Base-by-base conservation (phyloP, 2,329 filamentous ascomycete species). In the Cordyceps pruinosa region DNA sequence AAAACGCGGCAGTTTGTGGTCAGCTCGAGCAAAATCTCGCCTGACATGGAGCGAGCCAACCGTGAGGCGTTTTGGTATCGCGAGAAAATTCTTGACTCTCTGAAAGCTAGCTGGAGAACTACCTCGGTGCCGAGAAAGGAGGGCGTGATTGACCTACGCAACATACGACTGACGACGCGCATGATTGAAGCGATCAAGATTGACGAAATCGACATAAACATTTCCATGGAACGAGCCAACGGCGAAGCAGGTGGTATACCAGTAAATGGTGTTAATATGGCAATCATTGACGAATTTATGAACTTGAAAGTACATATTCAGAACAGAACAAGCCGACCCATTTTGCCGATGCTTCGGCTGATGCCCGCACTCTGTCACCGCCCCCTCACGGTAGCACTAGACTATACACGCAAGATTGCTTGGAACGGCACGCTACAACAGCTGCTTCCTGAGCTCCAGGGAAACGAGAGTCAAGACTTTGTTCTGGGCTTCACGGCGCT, bases 1-100 rank as follows among this genome's bases (percentile, higher is more conserved):
- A 85, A 87, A n/a, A 87, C 90, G 66, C 83, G 91, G n/a, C 92
- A 97, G 67, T 97, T 96, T 65, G 89, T 97, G 30, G 89, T 96
- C 44, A 94, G 88, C 70, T 83, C 86, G 17, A 86, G 84, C 66
- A 89, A 89, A 64, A 83, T 92, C 57, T 86, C 88, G 0, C 88
- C 90, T 0, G 90, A 94, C 61, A 82, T 81, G 44, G 92, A 97
- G 72, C 83, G 88, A 34, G 82, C 85, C 13, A 87, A 81, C 59
- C 80, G 92, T 52, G 90, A 96, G 72, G 84, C 86, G 0, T 97
- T 97, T 69, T 97, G 92, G 92, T 96, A 90, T 70, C 84, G 91
- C 17, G 89, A 96, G 69, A 85, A 84, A 66, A 80, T 97, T 2
- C 79, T 97, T 3, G 85, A 87, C 59, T 77, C 78, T 42, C 73